These are phyloP conservation scores for Phytophthora quininea DNA, from an alignment of 352 stramenopile genomes.

Conservation along the genomic window DNA sequence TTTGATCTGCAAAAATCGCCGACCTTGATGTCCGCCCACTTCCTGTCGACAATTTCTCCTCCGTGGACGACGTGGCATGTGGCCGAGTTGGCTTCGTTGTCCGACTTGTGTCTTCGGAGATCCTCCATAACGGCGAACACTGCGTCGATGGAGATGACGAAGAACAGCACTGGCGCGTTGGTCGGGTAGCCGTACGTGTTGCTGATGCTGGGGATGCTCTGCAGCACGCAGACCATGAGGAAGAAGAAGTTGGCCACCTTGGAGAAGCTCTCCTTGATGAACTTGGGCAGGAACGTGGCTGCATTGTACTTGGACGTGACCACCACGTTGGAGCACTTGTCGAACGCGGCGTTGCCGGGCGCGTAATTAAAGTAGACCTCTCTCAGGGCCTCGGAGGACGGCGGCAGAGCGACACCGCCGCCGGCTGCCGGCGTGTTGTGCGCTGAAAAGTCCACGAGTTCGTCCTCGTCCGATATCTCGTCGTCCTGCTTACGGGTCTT, in stretches of 20 bases:
- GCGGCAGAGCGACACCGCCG: not conserved
- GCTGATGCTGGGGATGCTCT: constrained; percentile 82
- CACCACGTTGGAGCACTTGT: constrained; percentile 82
- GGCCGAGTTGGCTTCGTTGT: constrained; percentile 82
- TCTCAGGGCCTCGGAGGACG: constrained; percentile 25
- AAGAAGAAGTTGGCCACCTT: constrained; percentile 96
- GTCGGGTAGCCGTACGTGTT: constrained; percentile 85
- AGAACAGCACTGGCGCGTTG: constrained; percentile 83
- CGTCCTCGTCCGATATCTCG: constrained; percentile 32
- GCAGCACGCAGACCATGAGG: constrained; percentile 90
- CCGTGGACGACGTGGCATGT: constrained; percentile 75
- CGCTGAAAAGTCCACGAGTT: constrained; percentile 24
- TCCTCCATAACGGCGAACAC: constrained; percentile 92
- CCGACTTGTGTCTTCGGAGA: constrained; percentile 70
- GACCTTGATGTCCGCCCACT: constrained; percentile 86
- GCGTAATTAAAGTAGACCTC: constrained; percentile 82
- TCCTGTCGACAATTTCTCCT: constrained; percentile 70
- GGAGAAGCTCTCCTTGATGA: constrained; percentile 87
- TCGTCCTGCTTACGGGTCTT: constrained; percentile 14
- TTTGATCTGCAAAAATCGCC: constrained; percentile 79
- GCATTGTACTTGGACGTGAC: constrained; percentile 92
- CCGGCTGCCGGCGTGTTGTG: constrained; percentile 16
- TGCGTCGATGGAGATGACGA: constrained; percentile 91
- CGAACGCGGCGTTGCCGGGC: constrained; percentile 64
- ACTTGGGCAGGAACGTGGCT: constrained; percentile 89